Evolutionary conservation across 495 filamentous ascomycete genomes (phyloP), one percentile per base, ranked within the genome.

Genomic region (Aspergillus mulundensis): DNA sequence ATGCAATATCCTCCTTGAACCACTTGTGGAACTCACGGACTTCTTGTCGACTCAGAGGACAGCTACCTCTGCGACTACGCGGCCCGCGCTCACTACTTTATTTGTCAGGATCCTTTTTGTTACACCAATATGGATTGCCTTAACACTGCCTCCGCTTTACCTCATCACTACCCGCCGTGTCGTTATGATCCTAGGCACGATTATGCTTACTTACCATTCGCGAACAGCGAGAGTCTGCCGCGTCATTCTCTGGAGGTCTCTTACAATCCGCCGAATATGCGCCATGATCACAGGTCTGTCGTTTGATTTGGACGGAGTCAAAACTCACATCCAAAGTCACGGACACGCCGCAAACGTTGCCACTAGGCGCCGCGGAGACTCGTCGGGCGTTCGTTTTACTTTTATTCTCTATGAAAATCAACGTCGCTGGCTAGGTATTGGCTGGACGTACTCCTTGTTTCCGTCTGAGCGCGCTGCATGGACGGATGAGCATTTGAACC

Each of bases 331-430:
- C 25, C 77, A 77, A 46, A 70, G 72, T 24, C 70, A 72, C 36
- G 71, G 76, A 15, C 54, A 68, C 54, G 73, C 75, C 5, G 69
- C 73, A 11, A 73, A 75, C 32, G 70, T 82, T 11, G 73, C 80
- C 19, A 76, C 78, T 10, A 79, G 77, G n/a, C 71, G 80, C 15
- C 71, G 77, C 21, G 74, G 77, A 28, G 73, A 84, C 34, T 81
- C 85, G 18, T 77, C 87, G 0, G 91, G 91, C 10, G 88, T 99
- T 5, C 86, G 88, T 10, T 97, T 99, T 67, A 97, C 94, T 0
- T 99, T 99, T 59, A 87, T 92, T 47, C 79, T 97, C 2, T 97
- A 89, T 63, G 94, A 99, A 66, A 99, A 99, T 59, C 93, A 99
- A 69, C 85, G 94, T 21, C 84, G 94, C 38, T 99, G 94, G 94